phyloP scores from a whole-genome alignment of 306 rosid genomes.

The Arachis hypogaea region DNA sequence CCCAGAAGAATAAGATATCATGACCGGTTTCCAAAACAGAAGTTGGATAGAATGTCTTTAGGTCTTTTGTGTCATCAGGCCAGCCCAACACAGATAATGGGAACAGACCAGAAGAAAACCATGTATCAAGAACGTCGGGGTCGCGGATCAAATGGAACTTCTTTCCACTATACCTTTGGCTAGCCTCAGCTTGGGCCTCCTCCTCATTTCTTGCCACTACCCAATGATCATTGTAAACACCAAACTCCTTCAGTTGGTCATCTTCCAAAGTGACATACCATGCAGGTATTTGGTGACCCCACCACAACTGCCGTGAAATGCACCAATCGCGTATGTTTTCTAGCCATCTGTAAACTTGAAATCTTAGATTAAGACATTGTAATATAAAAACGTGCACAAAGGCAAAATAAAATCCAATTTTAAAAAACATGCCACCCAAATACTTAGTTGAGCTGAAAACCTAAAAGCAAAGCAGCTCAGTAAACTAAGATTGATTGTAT shows the following conservation, averaged over 20 bases:
- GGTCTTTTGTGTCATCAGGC: constrained; percentile 88
- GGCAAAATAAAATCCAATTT: background rate
- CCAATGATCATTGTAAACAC: constrained; percentile 79
- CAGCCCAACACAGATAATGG: constrained; percentile 93
- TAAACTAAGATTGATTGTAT: constrained; percentile 7
- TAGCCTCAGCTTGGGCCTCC: constrained; percentile 74
- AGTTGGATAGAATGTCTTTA: constrained; percentile 90
- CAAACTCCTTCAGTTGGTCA: constrained; percentile 71
- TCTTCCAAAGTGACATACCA: constrained; percentile 82
- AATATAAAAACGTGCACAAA: background rate
- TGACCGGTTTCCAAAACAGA: constrained; percentile 97
- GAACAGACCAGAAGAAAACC: constrained; percentile 97
- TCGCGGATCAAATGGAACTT: constrained; percentile 68
- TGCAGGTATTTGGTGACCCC: constrained; percentile 98
- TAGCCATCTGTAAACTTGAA: constrained; percentile 71
- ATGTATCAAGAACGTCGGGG: constrained; percentile 97
- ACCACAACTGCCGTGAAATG: constrained; percentile 95
- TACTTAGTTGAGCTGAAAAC: too few species aligned
- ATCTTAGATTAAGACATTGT: constrained; percentile 19
- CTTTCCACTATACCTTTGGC: constrained; percentile 60
- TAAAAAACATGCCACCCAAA: constrained; percentile 19
- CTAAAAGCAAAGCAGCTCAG: too few species aligned
- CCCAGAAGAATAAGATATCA: constrained; percentile 96
- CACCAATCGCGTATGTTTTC: constrained; percentile 95
- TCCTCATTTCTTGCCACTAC: constrained; percentile 77